phyloP scores from a whole-genome alignment of 495 filamentous ascomycete species.

The Polyplosphaeria fusca region DNA sequence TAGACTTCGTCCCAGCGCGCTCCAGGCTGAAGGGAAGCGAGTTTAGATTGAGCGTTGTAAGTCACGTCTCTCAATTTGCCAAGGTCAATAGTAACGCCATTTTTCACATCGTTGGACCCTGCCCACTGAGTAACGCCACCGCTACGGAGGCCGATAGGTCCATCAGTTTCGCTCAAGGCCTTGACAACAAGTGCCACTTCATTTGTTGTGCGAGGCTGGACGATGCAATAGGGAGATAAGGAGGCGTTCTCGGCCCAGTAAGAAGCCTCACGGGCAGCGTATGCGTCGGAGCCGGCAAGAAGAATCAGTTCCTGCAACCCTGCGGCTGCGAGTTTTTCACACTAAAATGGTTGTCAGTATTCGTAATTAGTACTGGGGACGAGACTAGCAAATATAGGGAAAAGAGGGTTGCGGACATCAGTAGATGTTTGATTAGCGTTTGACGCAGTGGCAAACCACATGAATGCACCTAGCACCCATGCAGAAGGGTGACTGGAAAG shows the following conservation, averaged over 20 bases:
- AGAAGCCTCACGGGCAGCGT: slow-evolving; percentile 4
- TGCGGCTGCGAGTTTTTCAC: not conserved
- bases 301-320: slow-evolving; percentile 4
- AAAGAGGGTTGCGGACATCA: slow-evolving; percentile 1
- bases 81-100: slow-evolving; percentile 54
- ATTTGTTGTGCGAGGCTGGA: slow-evolving; percentile 10
- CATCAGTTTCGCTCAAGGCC: not conserved
- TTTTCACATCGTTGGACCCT: slow-evolving; percentile 42
- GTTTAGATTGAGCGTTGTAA: slow-evolving; percentile 42
- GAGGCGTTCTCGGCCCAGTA: slow-evolving; percentile 9
- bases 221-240: slow-evolving; percentile 5
- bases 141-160: slow-evolving; percentile 46
- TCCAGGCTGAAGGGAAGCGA: slow-evolving; percentile 47
- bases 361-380: not conserved
- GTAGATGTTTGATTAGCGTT: not conserved
- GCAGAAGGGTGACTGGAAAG: not conserved
- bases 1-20: slow-evolving; percentile 25
- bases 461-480: not conserved
- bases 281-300: slow-evolving; percentile 1
- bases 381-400: not conserved
- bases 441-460: not conserved
- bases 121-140: slow-evolving; percentile 48
- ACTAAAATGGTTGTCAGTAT: slow-evolving; percentile 2
- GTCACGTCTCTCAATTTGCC: slow-evolving; percentile 44
- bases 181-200: slow-evolving; percentile 8